Evolutionary conservation across 1,139 yeast species (phyloP).

Genomic region (Nakaseomyces bracarensis): DNA sequence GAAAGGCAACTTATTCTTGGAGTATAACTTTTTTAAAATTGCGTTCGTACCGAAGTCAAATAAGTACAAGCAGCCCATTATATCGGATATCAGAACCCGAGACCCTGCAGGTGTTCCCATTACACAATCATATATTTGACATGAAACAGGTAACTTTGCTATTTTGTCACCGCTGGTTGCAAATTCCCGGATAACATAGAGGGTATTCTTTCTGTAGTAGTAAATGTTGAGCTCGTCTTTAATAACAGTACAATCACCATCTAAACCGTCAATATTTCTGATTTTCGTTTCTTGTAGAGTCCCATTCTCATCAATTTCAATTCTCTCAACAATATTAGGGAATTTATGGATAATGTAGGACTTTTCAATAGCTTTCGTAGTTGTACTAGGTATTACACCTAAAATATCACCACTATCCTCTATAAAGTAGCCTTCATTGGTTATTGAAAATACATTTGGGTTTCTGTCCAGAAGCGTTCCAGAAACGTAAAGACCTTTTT

Average conservation of each 20-base stretch:
- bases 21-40: neutral
- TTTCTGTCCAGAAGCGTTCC: neutral
- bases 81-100: neutral
- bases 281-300: neutral
- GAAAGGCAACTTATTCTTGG: neutral
- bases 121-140: neutral
- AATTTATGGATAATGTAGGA: neutral
- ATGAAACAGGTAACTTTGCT: neutral
- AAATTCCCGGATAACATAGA: neutral
- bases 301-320: neutral
- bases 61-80: neutral
- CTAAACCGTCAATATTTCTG: neutral
- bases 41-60: neutral
- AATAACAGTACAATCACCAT: neutral
- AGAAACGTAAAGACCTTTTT: neutral
- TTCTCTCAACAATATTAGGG: neutral
- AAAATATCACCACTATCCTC: neutral
- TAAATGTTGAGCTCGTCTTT: conserved; percentile 1
- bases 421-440: neutral
- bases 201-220: neutral
- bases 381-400: neutral
- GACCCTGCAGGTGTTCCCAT: conserved; percentile 5
- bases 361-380: neutral
- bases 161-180: neutral
- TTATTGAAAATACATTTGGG: neutral